Evolutionary conservation across 2,329 filamentous ascomycete species (phyloP).

Genomic region (Rhynchosporium agropyri): DNA sequence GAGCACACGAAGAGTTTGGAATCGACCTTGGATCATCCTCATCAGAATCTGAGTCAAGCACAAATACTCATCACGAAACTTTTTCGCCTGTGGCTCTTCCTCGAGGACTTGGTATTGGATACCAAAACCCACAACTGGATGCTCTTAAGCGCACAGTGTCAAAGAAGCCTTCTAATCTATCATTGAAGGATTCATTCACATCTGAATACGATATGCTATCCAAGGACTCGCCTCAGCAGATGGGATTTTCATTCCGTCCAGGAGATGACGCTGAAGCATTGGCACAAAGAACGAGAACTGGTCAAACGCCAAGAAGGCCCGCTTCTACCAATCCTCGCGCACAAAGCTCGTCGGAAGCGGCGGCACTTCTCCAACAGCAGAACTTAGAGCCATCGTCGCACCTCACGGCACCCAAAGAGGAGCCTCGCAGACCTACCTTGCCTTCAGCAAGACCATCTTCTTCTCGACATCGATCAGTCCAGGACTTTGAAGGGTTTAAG

Average conservation of each 20-base stretch:
- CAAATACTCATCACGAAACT: constrained; percentile 6
- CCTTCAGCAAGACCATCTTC: neutral
- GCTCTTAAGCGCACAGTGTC: constrained; percentile 10
- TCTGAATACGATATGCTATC: constrained; percentile 6
- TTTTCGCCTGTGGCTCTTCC: neutral
- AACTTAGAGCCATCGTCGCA: constrained; percentile 1
- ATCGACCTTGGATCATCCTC: constrained; percentile 29
- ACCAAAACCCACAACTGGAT: constrained; percentile 30
- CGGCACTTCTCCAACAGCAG: neutral
- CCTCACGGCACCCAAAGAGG: neutral
- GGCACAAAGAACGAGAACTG: constrained; percentile 9
- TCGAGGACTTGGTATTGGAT: constrained; percentile 19
- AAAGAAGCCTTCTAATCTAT: constrained; percentile 9
- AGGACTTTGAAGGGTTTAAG: constrained; percentile 17
- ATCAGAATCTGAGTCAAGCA: constrained; percentile 28
- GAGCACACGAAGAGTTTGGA: constrained; percentile 21
- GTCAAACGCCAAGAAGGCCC: constrained; percentile 5
- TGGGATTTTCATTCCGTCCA: constrained; percentile 36
- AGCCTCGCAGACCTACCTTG: neutral
- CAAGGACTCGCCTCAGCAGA: constrained; percentile 16
- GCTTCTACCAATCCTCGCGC: neutral
- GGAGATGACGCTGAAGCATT: constrained; percentile 35
- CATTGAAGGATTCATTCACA: constrained; percentile 3
- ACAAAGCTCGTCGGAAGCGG: neutral
- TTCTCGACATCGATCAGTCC: constrained; percentile 10